Percentiles rank a stretch among this genome's conserved stretches.
Evolutionary conservation across 176 grass and related monocot genomes (phyloP).

Genomic region (Aegilops sharonensis): DNA sequence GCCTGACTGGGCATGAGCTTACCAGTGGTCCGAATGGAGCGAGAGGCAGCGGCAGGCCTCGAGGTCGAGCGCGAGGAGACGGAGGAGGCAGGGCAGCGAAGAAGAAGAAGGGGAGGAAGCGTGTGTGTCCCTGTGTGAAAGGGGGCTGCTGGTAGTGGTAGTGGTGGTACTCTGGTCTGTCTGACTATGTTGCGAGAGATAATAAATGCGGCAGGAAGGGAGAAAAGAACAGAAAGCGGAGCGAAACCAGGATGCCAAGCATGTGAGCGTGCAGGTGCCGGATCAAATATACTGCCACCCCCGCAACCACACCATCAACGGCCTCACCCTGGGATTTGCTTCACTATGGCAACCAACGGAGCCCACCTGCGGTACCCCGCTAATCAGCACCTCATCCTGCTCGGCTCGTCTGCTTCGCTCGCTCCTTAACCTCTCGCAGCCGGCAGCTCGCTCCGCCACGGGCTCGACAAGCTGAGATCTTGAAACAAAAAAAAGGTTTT

Average conservation of each 20-base stretch:
- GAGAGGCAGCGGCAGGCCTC: background rate
- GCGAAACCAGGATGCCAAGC: background rate
- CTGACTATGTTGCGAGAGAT: slow-evolving; percentile 11
- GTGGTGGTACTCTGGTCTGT: background rate
- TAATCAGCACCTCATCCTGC: background rate
- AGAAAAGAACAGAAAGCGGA: slow-evolving; percentile 13
- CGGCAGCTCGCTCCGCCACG: background rate
- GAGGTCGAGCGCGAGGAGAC: background rate
- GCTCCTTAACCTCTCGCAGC: too few species aligned
- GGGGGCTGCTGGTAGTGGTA: background rate
- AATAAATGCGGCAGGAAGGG: slow-evolving; percentile 24
- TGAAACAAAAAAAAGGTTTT: background rate
- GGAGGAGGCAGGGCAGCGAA: background rate
- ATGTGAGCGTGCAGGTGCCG: slow-evolving; percentile 12
- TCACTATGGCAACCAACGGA: too few species aligned
- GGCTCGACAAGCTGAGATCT: background rate
- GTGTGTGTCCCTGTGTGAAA: background rate
- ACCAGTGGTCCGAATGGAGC: background rate
- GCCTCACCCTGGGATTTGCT: slow-evolving; percentile 2
- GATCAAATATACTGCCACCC: background rate
- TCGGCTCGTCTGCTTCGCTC: background rate
- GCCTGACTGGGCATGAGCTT: background rate
- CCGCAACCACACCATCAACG: background rate
- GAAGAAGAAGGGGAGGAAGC: background rate
- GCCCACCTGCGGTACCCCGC: background rate